A percentile compares a stretch with the other conserved stretches of the same genome.
These are phyloP conservation scores for Geotrichum armillariae DNA, from an alignment of 1,139 yeast species.

Conservation along the genomic window DNA sequence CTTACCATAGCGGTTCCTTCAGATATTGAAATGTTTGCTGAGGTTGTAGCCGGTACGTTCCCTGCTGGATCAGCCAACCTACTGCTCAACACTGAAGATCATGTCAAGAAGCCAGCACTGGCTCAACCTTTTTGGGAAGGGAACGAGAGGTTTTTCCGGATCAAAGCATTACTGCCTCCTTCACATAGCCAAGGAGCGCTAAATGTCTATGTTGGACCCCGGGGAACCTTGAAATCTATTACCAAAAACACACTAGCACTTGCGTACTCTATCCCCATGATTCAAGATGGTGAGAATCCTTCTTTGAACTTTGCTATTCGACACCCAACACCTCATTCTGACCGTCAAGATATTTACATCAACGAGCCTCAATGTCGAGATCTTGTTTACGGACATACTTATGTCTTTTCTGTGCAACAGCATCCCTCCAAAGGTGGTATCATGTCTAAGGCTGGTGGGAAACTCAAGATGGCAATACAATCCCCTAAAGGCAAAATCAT, in stretches of 20 bases:
- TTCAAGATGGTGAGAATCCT: conserved; percentile 63
- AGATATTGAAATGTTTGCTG: conserved; percentile 65
- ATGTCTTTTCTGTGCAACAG: conserved; percentile 47
- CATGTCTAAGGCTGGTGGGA: neutral
- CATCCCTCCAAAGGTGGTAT: conserved; percentile 25
- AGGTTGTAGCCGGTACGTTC: conserved; percentile 40
- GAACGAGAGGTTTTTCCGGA: conserved; percentile 60
- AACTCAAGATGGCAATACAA: conserved; percentile 61
- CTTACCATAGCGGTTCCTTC: conserved; percentile 69
- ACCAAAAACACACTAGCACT: conserved; percentile 62
- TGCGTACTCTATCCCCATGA: conserved; percentile 74
- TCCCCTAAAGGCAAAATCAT: conserved; percentile 81
- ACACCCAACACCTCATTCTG: conserved; percentile 23
- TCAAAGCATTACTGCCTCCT: conserved; percentile 80
- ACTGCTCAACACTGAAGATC: conserved; percentile 24
- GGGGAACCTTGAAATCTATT: conserved; percentile 60
- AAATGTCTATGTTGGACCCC: conserved; percentile 71
- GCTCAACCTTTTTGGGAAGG: conserved; percentile 76
- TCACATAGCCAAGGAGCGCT: conserved; percentile 67
- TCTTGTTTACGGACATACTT: conserved; percentile 56
- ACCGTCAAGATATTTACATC: conserved; percentile 69
- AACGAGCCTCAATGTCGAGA: conserved; percentile 78
- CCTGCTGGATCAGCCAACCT: conserved; percentile 27
- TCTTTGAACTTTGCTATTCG: conserved; percentile 20
- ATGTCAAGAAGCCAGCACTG: conserved; percentile 51